These are phyloP conservation scores for Alternaria arborescens DNA, from an alignment of 2,329 filamentous ascomycete species.

Conservation along the genomic window DNA sequence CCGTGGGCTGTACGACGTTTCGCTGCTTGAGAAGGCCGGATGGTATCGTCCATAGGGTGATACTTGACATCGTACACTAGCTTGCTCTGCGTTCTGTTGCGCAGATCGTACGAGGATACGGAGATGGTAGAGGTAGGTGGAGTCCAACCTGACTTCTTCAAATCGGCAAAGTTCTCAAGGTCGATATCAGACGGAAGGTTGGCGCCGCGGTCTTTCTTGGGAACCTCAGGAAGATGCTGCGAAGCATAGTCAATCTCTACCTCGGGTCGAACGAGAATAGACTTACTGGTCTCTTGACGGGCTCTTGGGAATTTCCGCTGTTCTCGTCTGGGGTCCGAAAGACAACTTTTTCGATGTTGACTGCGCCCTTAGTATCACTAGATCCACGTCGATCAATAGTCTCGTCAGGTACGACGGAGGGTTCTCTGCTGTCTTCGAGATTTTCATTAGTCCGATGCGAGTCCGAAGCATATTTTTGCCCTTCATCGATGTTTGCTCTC, in stretches of 20 bases:
- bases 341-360: neutral
- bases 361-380: neutral
- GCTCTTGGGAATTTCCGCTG: neutral
- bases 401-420: neutral
- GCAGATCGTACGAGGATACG: conserved; percentile 20
- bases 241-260: neutral
- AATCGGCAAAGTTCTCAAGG: conserved; percentile 23
- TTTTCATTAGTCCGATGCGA: neutral
- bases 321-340: neutral
- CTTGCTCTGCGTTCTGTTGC: conserved; percentile 24
- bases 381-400: neutral
- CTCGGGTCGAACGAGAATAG: neutral
- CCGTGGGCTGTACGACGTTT: conserved; percentile 38
- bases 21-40: conserved; percentile 38
- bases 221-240: neutral
- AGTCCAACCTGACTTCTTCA: neutral
- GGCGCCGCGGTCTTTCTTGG: neutral
- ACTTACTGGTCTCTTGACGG: neutral
- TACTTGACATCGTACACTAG: conserved; percentile 45
- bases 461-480: too few species aligned
- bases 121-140: conserved; percentile 16
- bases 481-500: neutral
- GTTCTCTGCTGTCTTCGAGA: neutral
- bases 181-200: conserved; percentile 22
- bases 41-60: conserved; percentile 45